phyloP scores from a whole-genome alignment of 1,139 yeast species.

The Schizosaccharomyces versatilis region DNA sequence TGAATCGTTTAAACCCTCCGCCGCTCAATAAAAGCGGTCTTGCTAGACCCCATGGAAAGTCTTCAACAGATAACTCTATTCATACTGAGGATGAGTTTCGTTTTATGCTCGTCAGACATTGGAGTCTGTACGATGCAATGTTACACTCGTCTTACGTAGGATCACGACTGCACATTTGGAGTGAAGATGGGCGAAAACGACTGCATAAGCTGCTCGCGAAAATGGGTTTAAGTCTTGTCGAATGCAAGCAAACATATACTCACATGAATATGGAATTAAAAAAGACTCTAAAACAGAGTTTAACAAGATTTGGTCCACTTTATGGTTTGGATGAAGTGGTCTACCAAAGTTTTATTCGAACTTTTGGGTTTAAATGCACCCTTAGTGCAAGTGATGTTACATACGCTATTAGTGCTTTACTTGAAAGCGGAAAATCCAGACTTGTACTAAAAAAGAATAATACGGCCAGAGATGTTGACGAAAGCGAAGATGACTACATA shows the following conservation, averaged over 20 bases:
- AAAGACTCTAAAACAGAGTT: slow-evolving; percentile 45
- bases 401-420: slow-evolving; percentile 62
- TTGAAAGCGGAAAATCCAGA: slow-evolving; percentile 28
- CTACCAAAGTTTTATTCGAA: slow-evolving; percentile 65
- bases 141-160: slow-evolving; percentile 75
- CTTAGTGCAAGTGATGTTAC: slow-evolving; percentile 86
- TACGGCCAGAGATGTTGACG: slow-evolving; percentile 6
- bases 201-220: slow-evolving; percentile 81
- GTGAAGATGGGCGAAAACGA: slow-evolving; percentile 72
- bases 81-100: slow-evolving; percentile 67
- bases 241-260: slow-evolving; percentile 80
- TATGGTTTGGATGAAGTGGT: slow-evolving; percentile 71
- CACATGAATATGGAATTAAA: slow-evolving; percentile 71
- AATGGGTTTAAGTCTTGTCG: slow-evolving; percentile 80
- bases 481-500: slow-evolving; percentile 7
- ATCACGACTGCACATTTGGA: slow-evolving; percentile 70
- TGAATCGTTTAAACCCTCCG: slow-evolving; percentile 36
- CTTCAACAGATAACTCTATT: slow-evolving; percentile 38
- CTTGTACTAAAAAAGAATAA: slow-evolving; percentile 5
- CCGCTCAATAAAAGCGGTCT: slow-evolving; percentile 17
- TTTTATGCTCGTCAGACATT: slow-evolving; percentile 67
- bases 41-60: slow-evolving; percentile 15
- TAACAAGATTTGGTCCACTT: slow-evolving; percentile 44
- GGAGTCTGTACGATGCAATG: slow-evolving; percentile 83
- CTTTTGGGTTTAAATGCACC: slow-evolving; percentile 71